A percentile compares a stretch with the other conserved stretches of the same genome.
These are phyloP conservation scores for Schizopora paradoxa DNA, from an alignment of 1,284 basidiomycete genomes.

Conservation along the genomic window DNA sequence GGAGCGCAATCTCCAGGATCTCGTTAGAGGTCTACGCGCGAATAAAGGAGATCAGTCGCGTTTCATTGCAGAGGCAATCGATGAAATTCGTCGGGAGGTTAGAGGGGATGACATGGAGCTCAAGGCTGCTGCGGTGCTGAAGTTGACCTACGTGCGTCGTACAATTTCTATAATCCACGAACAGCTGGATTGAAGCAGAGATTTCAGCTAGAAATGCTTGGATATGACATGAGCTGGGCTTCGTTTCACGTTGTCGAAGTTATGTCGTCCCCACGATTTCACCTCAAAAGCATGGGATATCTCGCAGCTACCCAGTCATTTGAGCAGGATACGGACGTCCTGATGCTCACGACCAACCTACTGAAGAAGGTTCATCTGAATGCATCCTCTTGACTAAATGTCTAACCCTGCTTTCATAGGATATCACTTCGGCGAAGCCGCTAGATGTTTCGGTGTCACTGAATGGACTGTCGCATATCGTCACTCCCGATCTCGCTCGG, in stretches of 20 bases:
- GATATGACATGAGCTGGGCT: conserved; percentile 86
- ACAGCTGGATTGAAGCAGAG: background rate
- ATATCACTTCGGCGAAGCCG: conserved; percentile 67
- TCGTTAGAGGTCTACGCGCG: conserved; percentile 84
- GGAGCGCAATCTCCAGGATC: conserved; percentile 89
- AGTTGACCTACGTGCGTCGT: conserved; percentile 88
- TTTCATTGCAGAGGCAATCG: conserved; percentile 76
- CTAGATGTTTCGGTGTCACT: conserved; percentile 79
- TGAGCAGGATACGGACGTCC: conserved; percentile 89
- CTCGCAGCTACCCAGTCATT: conserved; percentile 93
- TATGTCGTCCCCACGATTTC: conserved; percentile 90
- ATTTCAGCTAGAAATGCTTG: conserved; percentile 84
- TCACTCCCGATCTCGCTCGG: conserved; percentile 83
- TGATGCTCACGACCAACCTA: conserved; percentile 96
- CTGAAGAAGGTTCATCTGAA: conserved; percentile 94
- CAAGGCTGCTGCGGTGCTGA: conserved; percentile 92
- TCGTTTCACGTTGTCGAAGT: conserved; percentile 96
- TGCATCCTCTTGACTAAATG: background rate
- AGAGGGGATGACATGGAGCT: conserved; percentile 94
- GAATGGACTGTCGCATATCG: conserved; percentile 84
- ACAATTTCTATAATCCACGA: background rate
- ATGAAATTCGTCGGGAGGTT: conserved; percentile 89
- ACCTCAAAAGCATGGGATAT: conserved; percentile 95
- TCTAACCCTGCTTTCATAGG: conserved; percentile 42
- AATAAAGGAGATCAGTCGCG: conserved; percentile 80